A percentile compares a stretch with the other conserved stretches of the same genome.
Conservation (phyloP, 768 basidiomycete genomes). For the Kwoniella sp. region DNA sequence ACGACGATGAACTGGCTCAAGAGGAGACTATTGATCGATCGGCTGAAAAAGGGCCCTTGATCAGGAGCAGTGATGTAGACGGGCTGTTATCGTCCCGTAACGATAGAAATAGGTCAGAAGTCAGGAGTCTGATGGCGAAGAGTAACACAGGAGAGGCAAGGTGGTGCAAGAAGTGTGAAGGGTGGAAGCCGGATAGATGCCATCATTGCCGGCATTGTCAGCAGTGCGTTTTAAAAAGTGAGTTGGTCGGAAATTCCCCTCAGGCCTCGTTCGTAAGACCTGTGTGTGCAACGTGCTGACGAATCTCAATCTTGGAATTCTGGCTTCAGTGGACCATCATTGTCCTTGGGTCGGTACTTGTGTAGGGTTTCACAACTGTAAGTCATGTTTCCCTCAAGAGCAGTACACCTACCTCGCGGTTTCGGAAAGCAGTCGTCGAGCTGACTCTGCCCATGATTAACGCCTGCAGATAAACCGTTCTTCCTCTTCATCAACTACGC, state of each 20-base stretch:
- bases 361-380: slow-evolving; percentile 51
- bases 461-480: slow-evolving; percentile 49
- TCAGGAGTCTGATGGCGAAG: slow-evolving; percentile 38
- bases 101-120: neutral
- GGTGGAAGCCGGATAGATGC: slow-evolving; percentile 53
- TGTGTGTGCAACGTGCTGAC: too few species aligned
- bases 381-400: neutral
- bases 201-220: slow-evolving; percentile 54
- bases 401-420: neutral
- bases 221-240: slow-evolving; percentile 49
- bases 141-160: slow-evolving; percentile 42
- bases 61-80: neutral
- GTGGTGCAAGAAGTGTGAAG: slow-evolving; percentile 52
- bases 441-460: slow-evolving; percentile 5
- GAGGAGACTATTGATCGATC: neutral
- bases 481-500: slow-evolving; percentile 52
- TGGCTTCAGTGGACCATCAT: slow-evolving; percentile 56
- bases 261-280: too few species aligned
- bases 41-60: neutral
- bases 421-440: neutral
- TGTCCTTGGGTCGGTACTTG: slow-evolving; percentile 53
- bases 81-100: neutral
- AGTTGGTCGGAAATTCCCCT: too few species aligned
- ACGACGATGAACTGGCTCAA: slow-evolving; percentile 12
- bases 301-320: too few species aligned